Evolutionary conservation across 192 early-diverging fungal genomes (phyloP).

Genomic region (Coemansia sp.): DNA sequence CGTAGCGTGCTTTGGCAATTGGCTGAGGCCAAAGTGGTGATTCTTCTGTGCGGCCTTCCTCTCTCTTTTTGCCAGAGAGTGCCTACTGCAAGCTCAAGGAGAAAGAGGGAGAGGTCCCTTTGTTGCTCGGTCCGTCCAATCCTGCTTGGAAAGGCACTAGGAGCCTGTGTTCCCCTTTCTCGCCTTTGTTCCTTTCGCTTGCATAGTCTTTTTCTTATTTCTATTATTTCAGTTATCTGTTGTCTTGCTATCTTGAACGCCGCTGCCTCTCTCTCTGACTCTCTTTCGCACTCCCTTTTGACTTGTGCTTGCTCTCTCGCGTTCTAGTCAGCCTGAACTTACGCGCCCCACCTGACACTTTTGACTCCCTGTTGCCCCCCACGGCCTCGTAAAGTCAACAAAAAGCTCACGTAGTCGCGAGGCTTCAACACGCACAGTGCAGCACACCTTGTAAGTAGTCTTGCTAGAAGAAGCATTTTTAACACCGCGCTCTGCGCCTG

Average conservation of each 20-base stretch:
- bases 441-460: background rate
- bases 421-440: background rate
- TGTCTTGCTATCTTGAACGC: slow-evolving; percentile 7
- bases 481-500: background rate
- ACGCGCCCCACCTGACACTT: background rate
- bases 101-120: slow-evolving; percentile 1
- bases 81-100: background rate
- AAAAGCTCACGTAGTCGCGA: background rate
- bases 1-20: background rate
- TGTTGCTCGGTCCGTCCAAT: background rate
- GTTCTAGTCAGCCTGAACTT: background rate
- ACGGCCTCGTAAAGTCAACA: slow-evolving; percentile 1
- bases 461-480: background rate
- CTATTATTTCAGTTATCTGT: slow-evolving; percentile 6
- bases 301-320: background rate
- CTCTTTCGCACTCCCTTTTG: background rate
- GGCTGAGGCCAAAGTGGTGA: background rate
- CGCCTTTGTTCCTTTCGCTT: background rate
- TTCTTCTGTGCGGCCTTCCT: background rate
- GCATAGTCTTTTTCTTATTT: background rate
- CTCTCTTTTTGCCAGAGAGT: background rate
- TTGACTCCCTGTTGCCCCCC: background rate
- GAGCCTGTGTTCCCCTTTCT: background rate
- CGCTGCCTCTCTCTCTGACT: background rate
- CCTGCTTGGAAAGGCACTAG: background rate